Evolutionary conservation across 306 rosid species (phyloP).

Genomic region (Castanea sativa): DNA sequence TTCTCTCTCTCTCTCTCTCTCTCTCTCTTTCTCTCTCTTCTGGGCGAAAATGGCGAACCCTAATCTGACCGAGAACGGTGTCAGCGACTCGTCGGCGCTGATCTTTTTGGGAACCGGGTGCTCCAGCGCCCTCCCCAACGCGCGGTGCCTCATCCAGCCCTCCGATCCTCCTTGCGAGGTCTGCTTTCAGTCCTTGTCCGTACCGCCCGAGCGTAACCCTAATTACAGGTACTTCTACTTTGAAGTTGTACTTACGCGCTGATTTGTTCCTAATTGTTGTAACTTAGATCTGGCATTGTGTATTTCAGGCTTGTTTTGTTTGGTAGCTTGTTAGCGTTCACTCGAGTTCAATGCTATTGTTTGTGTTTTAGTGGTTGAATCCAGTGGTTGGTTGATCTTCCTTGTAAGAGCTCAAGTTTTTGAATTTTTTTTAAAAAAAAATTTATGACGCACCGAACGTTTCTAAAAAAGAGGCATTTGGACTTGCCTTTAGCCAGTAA

Average conservation of each 20-base stretch:
- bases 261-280: not conserved
- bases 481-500: too few relatives aligned
- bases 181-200: slow-evolving; percentile 61
- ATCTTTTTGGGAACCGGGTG: slow-evolving; percentile 93
- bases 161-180: slow-evolving; percentile 82
- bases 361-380: not conserved
- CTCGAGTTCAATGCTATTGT: not conserved
- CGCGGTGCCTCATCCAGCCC: slow-evolving; percentile 74
- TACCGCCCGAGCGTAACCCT: slow-evolving; percentile 72
- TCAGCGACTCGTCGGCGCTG: slow-evolving; percentile 66
- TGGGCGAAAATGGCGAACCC: slow-evolving; percentile 48
- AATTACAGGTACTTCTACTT: slow-evolving; percentile 56
- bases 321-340: not conserved
- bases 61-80: slow-evolving; percentile 30
- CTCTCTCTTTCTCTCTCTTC: not conserved
- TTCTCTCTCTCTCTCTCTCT: not conserved
- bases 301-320: not conserved
- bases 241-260: too few relatives aligned
- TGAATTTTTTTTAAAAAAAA: too few relatives aligned
- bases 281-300: slow-evolving; percentile 9
- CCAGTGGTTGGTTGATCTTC: not conserved
- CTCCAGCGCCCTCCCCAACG: slow-evolving; percentile 82
- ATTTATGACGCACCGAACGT: too few relatives aligned
- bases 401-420: not conserved
- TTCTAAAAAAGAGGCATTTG: too few relatives aligned